Evolutionary conservation across 2,329 filamentous ascomycete genomes (phyloP).

Genomic region (Parafenestella ontariensis): DNA sequence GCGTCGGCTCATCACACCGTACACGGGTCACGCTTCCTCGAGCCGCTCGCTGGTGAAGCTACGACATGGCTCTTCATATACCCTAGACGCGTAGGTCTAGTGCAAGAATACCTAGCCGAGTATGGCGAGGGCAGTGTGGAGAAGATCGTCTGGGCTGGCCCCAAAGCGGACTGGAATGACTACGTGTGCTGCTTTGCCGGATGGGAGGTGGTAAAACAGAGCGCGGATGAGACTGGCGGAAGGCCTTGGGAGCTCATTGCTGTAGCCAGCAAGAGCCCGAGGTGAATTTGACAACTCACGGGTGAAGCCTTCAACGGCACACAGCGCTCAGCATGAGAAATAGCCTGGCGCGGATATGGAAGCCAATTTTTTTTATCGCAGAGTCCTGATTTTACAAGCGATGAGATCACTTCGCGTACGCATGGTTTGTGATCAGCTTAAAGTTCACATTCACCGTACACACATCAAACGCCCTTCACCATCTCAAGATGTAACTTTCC

Average conservation of each 20-base stretch:
- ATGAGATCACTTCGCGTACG: too few relatives aligned
- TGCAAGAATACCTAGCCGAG: constrained; percentile 54
- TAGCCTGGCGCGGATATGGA: too few relatives aligned
- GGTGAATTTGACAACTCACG: not conserved
- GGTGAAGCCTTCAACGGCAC: not conserved
- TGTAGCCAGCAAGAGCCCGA: constrained; percentile 4
- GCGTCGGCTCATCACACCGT: constrained; percentile 53
- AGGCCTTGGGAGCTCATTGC: constrained; percentile 44
- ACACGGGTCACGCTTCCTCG: constrained; percentile 53
- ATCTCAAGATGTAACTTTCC: not conserved
- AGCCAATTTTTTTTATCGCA: too few relatives aligned
- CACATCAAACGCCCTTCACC: too few relatives aligned
- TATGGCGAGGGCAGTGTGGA: constrained; percentile 39
- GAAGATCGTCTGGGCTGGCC: constrained; percentile 53
- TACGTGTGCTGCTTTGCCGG: constrained; percentile 35
- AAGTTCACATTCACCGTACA: too few relatives aligned
- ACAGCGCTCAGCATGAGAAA: not conserved
- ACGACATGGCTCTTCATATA: constrained; percentile 62
- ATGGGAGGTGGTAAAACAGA: constrained; percentile 27
- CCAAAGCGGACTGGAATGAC: constrained; percentile 52
- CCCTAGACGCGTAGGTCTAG: constrained; percentile 56
- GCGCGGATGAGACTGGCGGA: constrained; percentile 38
- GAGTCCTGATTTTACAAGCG: too few relatives aligned
- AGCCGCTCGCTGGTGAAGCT: constrained; percentile 52
- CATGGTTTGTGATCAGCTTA: too few relatives aligned